Conservation (phyloP, 1,284 basidiomycete genomes). For the Malassezia furfur region DNA sequence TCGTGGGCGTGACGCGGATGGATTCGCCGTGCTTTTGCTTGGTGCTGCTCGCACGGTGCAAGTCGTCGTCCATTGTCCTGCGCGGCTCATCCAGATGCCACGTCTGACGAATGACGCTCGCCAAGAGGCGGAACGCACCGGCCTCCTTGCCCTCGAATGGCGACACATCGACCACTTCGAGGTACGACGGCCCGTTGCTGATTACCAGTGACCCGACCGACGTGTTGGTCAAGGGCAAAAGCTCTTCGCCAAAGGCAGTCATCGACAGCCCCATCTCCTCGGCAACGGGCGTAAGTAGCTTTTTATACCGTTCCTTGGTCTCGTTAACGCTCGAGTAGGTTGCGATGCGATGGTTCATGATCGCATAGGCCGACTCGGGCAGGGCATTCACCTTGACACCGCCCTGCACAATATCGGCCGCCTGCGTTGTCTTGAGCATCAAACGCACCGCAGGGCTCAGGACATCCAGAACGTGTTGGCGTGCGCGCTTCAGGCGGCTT, state of each 20-base stretch:
- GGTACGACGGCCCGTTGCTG: slow-evolving; percentile 5
- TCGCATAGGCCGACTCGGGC: slow-evolving; percentile 55
- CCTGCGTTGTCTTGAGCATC: slow-evolving; percentile 60
- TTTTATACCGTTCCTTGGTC: slow-evolving; percentile 51
- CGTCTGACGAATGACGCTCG: slow-evolving; percentile 51
- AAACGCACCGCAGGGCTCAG: slow-evolving; percentile 42
- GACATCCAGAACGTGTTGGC: not conserved
- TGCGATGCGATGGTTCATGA: slow-evolving; percentile 59
- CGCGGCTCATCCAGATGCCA: slow-evolving; percentile 54
- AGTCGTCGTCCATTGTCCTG: slow-evolving; percentile 49
- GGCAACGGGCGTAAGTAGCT: slow-evolving; percentile 52
- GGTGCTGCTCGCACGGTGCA: not conserved
- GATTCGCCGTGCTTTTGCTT: slow-evolving; percentile 40
- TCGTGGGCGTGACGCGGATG: slow-evolving; percentile 53
- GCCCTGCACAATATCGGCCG: slow-evolving; percentile 59
- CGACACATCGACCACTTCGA: not conserved
- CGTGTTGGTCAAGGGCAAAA: slow-evolving; percentile 10
- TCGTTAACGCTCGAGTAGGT: slow-evolving; percentile 52
- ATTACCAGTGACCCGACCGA: slow-evolving; percentile 4
- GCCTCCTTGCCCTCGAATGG: slow-evolving; percentile 16
- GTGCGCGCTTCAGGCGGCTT: slow-evolving; percentile 4
- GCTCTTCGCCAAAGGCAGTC: slow-evolving; percentile 52
- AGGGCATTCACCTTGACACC: slow-evolving; percentile 62
- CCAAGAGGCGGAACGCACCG: slow-evolving; percentile 48
- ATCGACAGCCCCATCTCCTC: slow-evolving; percentile 54